Evolutionary conservation across 257 asterid species (phyloP), one percentile per base, ranked within the genome.

Genomic region (Solanum corneliomulleri): DNA sequence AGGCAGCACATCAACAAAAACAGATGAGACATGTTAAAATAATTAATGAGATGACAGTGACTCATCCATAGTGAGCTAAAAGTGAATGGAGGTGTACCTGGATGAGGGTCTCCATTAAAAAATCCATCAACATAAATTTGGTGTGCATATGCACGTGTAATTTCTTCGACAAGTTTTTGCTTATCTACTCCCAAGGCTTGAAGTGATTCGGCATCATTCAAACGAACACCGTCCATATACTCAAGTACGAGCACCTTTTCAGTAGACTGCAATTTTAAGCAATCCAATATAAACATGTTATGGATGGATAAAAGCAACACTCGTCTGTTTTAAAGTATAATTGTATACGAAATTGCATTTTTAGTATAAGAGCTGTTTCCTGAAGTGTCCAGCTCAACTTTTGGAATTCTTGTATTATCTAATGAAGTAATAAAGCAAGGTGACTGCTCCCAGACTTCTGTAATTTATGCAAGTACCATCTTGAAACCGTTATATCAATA

Each of bases 51-150:
- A 49, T 5, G 12, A 47, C 69, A 80, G 84, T 80, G 29, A 29
- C 45, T 18, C 69, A 49, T 29, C 85, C 85, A 31, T 47, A 49
- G 4, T 29, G 25, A 47, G 27, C 21, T 18, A 64, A 56, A 58
- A 70, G 11, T 66, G 69, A 49, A 77, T 13, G 68, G 29, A 69
- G 74, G 42, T 52, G 85, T 92, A 94, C 98, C 99, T 87, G 99
- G 99, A 88, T 97, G 99, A 89, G 99, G 99, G 92, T 97, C 99
- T 25, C 99, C 99, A 88, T 97, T 97, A 93, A 97, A 97, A 91
- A 97, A 97, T 70, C 99, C 99, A 93, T 97, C 98, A 88, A 95
- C 92, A 88, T 95, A 97, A 72, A 97, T 97, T 90, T 97, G 99
- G 91, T 97, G 99, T n/a, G 98, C 98, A 92, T 94, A 97, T 23